Conservation (phyloP, 495 filamentous ascomycete species). For the Articulospora tetracladia region DNA sequence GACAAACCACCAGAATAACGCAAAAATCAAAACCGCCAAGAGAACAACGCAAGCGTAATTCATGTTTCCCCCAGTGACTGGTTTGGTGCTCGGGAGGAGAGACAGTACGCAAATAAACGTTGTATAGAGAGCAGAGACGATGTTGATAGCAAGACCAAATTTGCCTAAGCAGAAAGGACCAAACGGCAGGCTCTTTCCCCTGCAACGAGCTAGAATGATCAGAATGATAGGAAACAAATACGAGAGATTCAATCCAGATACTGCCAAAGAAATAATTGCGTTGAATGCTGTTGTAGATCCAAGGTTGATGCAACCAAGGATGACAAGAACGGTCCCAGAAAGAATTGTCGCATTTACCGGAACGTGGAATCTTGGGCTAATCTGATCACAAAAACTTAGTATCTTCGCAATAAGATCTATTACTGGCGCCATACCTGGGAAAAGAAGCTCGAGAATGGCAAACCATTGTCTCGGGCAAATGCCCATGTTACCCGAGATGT, state of each 20-base stretch:
- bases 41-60: conserved; percentile 44
- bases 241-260: conserved; percentile 39
- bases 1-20: neutral
- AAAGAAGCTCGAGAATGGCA: conserved; percentile 41
- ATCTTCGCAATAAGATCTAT: no score
- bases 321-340: conserved; percentile 43
- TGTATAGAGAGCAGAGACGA: conserved; percentile 29
- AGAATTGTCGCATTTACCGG: conserved; percentile 51
- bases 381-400: no score
- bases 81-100: conserved; percentile 35
- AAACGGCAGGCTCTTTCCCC: conserved; percentile 30
- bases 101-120: conserved; percentile 32
- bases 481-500: conserved; percentile 51
- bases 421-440: no score
- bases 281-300: conserved; percentile 54
- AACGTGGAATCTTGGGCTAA: conserved; percentile 39
- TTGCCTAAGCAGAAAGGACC: conserved; percentile 32
- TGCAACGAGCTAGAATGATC: conserved; percentile 26
- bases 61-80: conserved; percentile 33
- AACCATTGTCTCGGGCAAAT: conserved; percentile 48
- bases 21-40: neutral
- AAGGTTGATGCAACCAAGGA: conserved; percentile 60
- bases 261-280: conserved; percentile 46
- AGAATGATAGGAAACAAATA: conserved; percentile 38
- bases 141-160: conserved; percentile 30